Percentiles rank a stretch among this genome's conserved stretches.
These are phyloP conservation scores for Coniferiporia sulphurascens DNA, from an alignment of 1,284 basidiomycete genomes.

Conservation along the genomic window DNA sequence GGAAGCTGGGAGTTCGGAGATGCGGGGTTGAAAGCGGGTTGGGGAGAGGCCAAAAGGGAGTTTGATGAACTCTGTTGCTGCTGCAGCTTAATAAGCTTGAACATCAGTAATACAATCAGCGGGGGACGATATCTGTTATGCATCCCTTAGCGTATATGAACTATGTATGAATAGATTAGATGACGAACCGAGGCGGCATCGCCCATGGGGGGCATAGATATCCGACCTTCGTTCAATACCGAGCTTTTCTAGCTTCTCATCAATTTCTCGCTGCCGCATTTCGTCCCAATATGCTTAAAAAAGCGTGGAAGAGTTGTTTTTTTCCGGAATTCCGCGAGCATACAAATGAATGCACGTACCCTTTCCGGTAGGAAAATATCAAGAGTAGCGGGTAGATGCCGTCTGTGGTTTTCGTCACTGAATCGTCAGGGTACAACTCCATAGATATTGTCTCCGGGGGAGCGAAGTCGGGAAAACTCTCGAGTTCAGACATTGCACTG, in stretches of 20 bases:
- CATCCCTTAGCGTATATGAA: neutral
- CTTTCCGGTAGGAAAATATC: slow-evolving; percentile 81
- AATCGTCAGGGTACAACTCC: slow-evolving; percentile 58
- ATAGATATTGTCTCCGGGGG: slow-evolving; percentile 48
- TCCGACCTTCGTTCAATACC: slow-evolving; percentile 66
- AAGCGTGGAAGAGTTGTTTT: neutral
- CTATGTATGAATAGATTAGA: neutral
- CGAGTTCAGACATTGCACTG: slow-evolving; percentile 36
- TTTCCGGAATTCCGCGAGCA: too few relatives aligned
- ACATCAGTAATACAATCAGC: slow-evolving; percentile 70
- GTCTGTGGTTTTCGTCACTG: slow-evolving; percentile 52
- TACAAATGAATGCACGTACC: slow-evolving; percentile 37
- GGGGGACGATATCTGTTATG: slow-evolving; percentile 72
- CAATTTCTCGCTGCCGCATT: slow-evolving; percentile 63
- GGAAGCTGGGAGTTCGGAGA: slow-evolving; percentile 45
- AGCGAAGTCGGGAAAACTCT: slow-evolving; percentile 31
- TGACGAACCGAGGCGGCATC: slow-evolving; percentile 70
- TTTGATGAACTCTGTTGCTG: slow-evolving; percentile 59
- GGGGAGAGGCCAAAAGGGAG: slow-evolving; percentile 60
- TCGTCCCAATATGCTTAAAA: slow-evolving; percentile 64
- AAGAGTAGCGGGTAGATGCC: slow-evolving; percentile 53
- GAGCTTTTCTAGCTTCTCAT: slow-evolving; percentile 72
- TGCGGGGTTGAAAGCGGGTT: slow-evolving; percentile 47
- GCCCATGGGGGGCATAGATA: slow-evolving; percentile 66
- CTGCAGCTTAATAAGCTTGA: slow-evolving; percentile 78